A percentile compares a stretch with the other conserved stretches of the same genome.
Conservation (phyloP, 2,329 filamentous ascomycete genomes). For the Botrytis hyacinthi region DNA sequence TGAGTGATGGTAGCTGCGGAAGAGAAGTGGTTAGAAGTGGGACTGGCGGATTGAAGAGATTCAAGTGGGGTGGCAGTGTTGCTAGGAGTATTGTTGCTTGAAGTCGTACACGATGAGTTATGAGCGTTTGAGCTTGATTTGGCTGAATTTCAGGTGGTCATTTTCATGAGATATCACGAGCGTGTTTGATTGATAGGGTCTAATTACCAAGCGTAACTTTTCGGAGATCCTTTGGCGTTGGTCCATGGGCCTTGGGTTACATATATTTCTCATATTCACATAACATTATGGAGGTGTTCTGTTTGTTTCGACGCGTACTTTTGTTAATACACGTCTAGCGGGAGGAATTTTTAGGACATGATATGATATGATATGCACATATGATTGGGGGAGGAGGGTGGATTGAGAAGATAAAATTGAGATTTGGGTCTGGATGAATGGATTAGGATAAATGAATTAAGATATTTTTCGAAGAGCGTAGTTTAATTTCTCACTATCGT, state of each 20-base stretch:
- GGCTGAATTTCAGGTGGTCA: background rate
- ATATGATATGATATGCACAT: background rate
- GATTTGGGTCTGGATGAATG: background rate
- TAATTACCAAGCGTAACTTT: background rate
- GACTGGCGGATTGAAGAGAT: constrained; percentile 33
- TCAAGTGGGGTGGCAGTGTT: constrained; percentile 36
- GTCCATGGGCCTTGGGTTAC: background rate
- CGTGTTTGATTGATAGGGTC: background rate
- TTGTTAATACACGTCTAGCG: background rate
- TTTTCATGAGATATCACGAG: background rate
- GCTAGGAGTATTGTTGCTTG: constrained; percentile 34
- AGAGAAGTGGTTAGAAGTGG: constrained; percentile 30
- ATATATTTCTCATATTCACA: background rate
- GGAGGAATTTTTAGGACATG: background rate
- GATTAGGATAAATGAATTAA: background rate
- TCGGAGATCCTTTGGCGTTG: background rate
- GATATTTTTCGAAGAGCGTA: background rate
- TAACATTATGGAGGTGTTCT: background rate
- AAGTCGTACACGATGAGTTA: background rate
- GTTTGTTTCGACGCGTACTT: background rate
- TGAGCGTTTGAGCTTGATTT: background rate
- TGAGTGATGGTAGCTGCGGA: constrained; percentile 31
- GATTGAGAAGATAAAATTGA: background rate
- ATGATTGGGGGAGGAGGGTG: background rate
- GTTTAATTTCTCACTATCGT: background rate